Conservation (phyloP, 106 monocot species). For the Amphibolis antarctica region DNA sequence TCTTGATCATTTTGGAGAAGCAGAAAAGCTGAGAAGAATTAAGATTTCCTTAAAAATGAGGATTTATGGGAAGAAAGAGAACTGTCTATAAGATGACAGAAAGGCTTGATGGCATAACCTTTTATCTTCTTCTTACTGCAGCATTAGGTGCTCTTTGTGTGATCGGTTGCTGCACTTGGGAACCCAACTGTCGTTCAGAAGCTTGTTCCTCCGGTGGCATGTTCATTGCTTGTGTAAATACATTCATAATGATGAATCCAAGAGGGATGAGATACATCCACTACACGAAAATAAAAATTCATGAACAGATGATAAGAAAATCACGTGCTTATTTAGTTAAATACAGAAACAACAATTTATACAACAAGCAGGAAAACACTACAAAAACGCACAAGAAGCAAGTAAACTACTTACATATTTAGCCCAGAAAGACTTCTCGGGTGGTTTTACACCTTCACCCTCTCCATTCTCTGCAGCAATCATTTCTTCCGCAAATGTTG, state of each 20-base stretch:
- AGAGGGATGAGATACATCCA: conserved; percentile 97
- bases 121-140: conserved; percentile 57
- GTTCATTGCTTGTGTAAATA: conserved; percentile 71
- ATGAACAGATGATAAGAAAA: not conserved
- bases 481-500: conserved; percentile 79
- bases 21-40: too few relatives aligned
- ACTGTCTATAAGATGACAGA: too few relatives aligned
- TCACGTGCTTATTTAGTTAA: too few relatives aligned
- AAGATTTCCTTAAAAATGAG: too few relatives aligned
- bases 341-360: too few relatives aligned
- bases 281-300: conserved; percentile 21
- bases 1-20: too few relatives aligned
- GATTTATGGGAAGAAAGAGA: too few relatives aligned
- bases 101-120: not conserved
- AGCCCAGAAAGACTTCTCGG: conserved; percentile 93
- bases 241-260: conserved; percentile 75
- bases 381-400: not conserved
- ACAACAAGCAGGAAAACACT: not conserved
- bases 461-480: conserved; percentile 43
- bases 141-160: conserved; percentile 44
- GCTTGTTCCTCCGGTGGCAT: conserved; percentile 46
- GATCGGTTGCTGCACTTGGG: conserved; percentile 36
- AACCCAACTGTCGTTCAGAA: conserved; percentile 27
- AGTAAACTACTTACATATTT: conserved; percentile 69
- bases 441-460: conserved; percentile 64